Base-by-base conservation (phyloP, 257 asterid genomes). In the Handroanthus guayacan region DNA sequence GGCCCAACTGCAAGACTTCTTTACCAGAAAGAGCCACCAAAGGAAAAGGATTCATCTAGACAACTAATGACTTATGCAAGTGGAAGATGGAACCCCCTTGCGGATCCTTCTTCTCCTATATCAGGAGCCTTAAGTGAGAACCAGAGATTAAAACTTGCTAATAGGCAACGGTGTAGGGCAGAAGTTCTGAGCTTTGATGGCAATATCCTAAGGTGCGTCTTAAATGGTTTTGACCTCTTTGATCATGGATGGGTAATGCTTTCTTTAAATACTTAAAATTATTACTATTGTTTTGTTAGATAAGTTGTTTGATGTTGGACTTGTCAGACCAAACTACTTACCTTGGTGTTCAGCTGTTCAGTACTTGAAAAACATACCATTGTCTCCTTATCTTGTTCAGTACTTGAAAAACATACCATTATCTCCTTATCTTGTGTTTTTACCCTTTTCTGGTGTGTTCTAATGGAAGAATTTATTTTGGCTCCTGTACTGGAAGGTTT, bases 141-240 rank as follows among this genome's bases (percentile, higher is more conserved):
- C 80, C 99, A 91, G 78, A 87, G 97, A 71, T 79, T 95, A 75
- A 93, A 93, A 79, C 97, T 95, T 85, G 96, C 94, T 64, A 89
- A 87, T 82, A 90, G 99, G 79, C 97, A 89, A 78, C 97, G 97
- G 31, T 85, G 85, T 81, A 79, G 87, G 74, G 87, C 96, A 11
- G 99, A 95, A 88, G 91, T 95, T 82, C 80, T 95, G 86, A 95
- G 99, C 89, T 95, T 95, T 79, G 99, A 95, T 71, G 99, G 99
- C 73, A 90, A 72, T 70, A 93, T 89, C 77, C 82, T 95, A 82
- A 95, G 99, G 99, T 91, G 85, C 47, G 89, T 76, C 70, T 77
- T 72, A 65, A 58, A 54, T 63, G 48, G 60, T 71, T 43, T 20
- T 79, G 9, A 17, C 70, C 69, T 76, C 51, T 52, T 62, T 78